phyloP scores from a whole-genome alignment of 768 basidiomycete genomes.

The Suillus subluteus region DNA sequence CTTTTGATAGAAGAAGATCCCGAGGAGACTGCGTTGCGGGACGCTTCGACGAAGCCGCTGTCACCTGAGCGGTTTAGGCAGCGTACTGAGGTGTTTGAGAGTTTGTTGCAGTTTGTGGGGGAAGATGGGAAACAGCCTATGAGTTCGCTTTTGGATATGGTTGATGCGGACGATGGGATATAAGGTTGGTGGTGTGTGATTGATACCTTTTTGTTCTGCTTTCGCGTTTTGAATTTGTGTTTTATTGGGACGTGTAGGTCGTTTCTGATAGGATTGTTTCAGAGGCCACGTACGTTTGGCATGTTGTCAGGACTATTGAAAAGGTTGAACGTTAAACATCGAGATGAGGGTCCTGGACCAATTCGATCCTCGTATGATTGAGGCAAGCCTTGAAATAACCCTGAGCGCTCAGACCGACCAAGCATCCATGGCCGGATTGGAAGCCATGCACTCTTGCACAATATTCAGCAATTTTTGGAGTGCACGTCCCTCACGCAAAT shows the following conservation, averaged over 20 bases:
- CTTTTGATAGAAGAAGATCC: conserved; percentile 35
- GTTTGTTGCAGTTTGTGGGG: conserved; percentile 63
- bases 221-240: neutral
- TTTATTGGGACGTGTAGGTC: neutral
- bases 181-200: conserved; percentile 13
- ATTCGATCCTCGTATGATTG: neutral
- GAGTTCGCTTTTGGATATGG: conserved; percentile 63
- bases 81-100: conserved; percentile 72
- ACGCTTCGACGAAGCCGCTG: conserved; percentile 34
- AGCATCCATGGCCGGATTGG: neutral
- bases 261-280: neutral
- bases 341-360: neutral
- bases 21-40: conserved; percentile 25
- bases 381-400: neutral
- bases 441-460: neutral
- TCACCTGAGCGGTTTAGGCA: conserved; percentile 58
- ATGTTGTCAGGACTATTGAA: neutral
- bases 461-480: neutral
- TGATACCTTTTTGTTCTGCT: too few relatives aligned
- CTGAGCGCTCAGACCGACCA: neutral
- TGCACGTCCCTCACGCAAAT: neutral
- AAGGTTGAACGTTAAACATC: neutral
- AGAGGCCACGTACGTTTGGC: neutral
- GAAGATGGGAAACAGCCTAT: conserved; percentile 69
- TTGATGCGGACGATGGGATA: conserved; percentile 45